Conservation (phyloP, 495 filamentous ascomycete genomes). For the Mytilinidion resinicola region DNA sequence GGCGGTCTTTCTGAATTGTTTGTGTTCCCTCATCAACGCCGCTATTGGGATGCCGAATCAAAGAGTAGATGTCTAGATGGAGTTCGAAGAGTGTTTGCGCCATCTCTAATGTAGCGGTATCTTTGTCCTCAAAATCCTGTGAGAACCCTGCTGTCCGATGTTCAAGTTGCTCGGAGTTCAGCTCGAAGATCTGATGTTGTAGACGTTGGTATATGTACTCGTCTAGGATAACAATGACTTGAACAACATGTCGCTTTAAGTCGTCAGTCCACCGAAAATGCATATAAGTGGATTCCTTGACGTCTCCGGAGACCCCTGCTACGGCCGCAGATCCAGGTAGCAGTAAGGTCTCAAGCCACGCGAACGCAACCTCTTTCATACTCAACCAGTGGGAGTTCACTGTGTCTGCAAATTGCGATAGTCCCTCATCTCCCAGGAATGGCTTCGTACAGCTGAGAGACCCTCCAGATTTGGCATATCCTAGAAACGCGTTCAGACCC, state of each 20-base stretch:
- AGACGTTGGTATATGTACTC: slow-evolving; percentile 58
- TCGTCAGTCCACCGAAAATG: slow-evolving; percentile 61
- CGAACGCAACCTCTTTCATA: slow-evolving; percentile 31
- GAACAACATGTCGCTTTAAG: slow-evolving; percentile 63
- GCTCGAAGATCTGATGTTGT: slow-evolving; percentile 39
- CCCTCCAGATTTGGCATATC: slow-evolving; percentile 63
- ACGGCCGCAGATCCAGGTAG: slow-evolving; percentile 10
- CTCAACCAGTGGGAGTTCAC: slow-evolving; percentile 32
- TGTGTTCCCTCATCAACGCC: slow-evolving; percentile 55
- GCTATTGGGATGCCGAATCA: slow-evolving; percentile 68
- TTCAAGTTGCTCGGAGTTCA: slow-evolving; percentile 37
- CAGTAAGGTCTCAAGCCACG: slow-evolving; percentile 30
- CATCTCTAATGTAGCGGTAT: slow-evolving; percentile 41
- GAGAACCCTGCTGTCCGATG: not conserved
- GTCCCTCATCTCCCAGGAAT: slow-evolving; percentile 19
- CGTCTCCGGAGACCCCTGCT: not conserved
- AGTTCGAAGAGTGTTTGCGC: slow-evolving; percentile 79
- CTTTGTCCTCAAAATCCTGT: slow-evolving; percentile 22
- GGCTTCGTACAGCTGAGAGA: slow-evolving; percentile 23
- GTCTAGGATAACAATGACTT: slow-evolving; percentile 61
- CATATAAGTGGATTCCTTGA: slow-evolving; percentile 50
- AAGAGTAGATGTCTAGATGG: slow-evolving; percentile 76
- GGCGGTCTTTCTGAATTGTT: slow-evolving; percentile 56
- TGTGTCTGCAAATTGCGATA: slow-evolving; percentile 19
- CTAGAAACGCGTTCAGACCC: slow-evolving; percentile 68